phyloP scores from a whole-genome alignment of 139 green algal species.

The Tetradesmus obliquus region DNA sequence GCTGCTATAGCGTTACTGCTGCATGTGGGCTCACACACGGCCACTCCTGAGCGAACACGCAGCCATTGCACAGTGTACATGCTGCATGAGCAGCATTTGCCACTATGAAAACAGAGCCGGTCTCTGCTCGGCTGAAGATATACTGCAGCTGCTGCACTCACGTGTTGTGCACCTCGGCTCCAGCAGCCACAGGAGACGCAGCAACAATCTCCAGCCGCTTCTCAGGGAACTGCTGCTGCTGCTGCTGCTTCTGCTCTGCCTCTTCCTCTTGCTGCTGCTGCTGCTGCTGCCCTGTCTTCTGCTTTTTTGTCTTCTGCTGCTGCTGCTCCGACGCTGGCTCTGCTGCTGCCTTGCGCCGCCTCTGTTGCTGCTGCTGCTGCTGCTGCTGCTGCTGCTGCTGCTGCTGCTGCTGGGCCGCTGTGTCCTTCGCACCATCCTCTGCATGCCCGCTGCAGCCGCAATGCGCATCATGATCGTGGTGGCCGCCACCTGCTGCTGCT shows the following conservation, averaged over 20 bases:
- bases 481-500: background rate
- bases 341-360: background rate
- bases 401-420: background rate
- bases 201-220: constrained; percentile 78
- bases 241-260: background rate
- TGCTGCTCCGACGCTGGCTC: background rate
- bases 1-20: too few species aligned
- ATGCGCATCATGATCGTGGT: background rate
- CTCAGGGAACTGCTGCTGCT: background rate
- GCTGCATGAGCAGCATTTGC: too few species aligned
- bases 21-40: too few species aligned
- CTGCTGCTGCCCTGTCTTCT: constrained; percentile 24
- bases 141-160: constrained; percentile 26
- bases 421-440: background rate
- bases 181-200: constrained; percentile 55
- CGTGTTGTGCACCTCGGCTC: constrained; percentile 76
- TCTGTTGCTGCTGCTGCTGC: background rate
- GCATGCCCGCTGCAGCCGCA: background rate
- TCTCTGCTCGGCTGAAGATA: too few species aligned
- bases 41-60: too few species aligned
- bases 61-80: too few species aligned
- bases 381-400: background rate
- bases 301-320: constrained; percentile 15
- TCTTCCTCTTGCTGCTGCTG: background rate
- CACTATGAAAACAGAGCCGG: too few species aligned